These are phyloP conservation scores for Boletus edulis DNA, from an alignment of 768 basidiomycete genomes.

Conservation along the genomic window DNA sequence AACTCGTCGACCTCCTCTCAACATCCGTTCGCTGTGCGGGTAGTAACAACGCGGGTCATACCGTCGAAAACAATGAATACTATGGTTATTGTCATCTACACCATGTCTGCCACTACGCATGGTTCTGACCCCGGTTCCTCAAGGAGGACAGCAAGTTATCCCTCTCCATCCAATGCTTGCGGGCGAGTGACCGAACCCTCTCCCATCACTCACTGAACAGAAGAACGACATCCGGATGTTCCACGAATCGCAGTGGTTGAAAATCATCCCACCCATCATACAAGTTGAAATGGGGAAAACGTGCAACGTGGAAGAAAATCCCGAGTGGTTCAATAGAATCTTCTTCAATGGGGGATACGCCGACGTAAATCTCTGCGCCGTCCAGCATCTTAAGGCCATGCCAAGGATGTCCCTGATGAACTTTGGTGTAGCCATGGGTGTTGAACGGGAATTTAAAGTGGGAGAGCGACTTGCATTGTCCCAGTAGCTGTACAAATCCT, in stretches of 20 bases:
- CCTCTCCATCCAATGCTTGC: neutral
- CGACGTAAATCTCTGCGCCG: neutral
- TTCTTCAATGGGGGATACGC: neutral
- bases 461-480: neutral
- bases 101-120: too few relatives aligned
- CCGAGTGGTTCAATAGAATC: neutral
- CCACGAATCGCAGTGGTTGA: too few relatives aligned
- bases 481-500: neutral
- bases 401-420: neutral
- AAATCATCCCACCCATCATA: neutral
- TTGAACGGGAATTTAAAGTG: neutral
- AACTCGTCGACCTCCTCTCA: conserved; percentile 63
- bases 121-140: too few relatives aligned
- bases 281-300: neutral
- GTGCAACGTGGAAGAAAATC: neutral
- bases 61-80: too few relatives aligned
- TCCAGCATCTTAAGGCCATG: neutral
- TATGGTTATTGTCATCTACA: too few relatives aligned
- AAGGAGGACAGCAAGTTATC: neutral
- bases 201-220: neutral
- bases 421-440: neutral
- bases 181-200: neutral
- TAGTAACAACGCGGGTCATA: conserved; percentile 99
- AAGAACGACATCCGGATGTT: neutral
- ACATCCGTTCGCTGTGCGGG: conserved; percentile 96